Evolutionary conservation across 371 early-diverging fungal species (phyloP), one percentile per base, ranked within the genome.

Genomic region (Funneliformis caledonium): DNA sequence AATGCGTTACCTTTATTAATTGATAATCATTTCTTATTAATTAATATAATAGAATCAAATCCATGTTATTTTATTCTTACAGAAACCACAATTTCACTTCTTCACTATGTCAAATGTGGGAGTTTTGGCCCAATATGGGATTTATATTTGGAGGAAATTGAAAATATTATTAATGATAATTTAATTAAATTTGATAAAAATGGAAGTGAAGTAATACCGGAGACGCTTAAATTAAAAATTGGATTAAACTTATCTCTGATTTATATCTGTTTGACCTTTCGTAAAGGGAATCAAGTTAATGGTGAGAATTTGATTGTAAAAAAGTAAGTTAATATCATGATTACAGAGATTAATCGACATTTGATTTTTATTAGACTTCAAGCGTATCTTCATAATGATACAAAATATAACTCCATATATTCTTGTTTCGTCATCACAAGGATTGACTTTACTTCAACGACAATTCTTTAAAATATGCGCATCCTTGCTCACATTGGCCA

Each of bases 91-190:
- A 85, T 91, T n/a, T 84, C 91, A 37, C 82, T 87, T 60, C 79
- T 90, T 33, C 91, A 92, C 62, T 91, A 92, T 78, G 85, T 88
- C 22, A 85, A 88, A 78, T 80, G 86, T 74, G 88, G 89, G 26
- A 86, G 88, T 80, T 87, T 89, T 81, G 85, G 83, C 12, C 88
- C 88, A 22, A 83, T 92, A 11, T 81, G 87, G n/a, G 82, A 88
- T 19, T 85, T 91, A 79, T 81, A 90, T 37, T 69, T 92, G 22
- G 78, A 81, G 0, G 88, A 90, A 72, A 65, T 88, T 11, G 85
- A 88, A 26, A 78, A 72, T 1, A 76, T 81, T 37, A 14, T 84
- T 52, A 83, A 60, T 37, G 22, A 72, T 83, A 52, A 82, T 87
- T 52, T 84, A 87, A 82, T 85, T 84, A 52, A 80, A 80, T 9